phyloP scores from a whole-genome alignment of 1,139 yeast species.

The Wickerhamiella infanticola region DNA sequence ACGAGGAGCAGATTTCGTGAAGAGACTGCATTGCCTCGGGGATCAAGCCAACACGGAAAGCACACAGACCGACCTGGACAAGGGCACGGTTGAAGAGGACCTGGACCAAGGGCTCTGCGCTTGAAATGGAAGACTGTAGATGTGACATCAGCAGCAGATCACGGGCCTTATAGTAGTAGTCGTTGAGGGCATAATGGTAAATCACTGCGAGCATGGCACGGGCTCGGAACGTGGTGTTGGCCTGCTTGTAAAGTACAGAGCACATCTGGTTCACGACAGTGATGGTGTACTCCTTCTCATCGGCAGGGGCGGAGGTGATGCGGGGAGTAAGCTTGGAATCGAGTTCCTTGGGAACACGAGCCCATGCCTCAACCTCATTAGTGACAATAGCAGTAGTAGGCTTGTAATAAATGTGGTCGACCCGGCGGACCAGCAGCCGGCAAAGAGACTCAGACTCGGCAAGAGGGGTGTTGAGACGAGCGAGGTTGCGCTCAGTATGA shows the following conservation, averaged over 20 bases:
- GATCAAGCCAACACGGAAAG: slow-evolving; percentile 80
- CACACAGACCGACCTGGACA: slow-evolving; percentile 90
- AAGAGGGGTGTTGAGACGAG: slow-evolving; percentile 31
- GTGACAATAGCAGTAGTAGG: slow-evolving; percentile 58
- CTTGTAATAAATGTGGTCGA: slow-evolving; percentile 89
- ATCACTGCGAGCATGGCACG: slow-evolving; percentile 75
- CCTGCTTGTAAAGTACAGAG: slow-evolving; percentile 47
- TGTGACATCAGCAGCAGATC: slow-evolving; percentile 78
- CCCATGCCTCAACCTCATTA: slow-evolving; percentile 64
- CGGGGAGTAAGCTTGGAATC: slow-evolving; percentile 26
- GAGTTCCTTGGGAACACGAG: slow-evolving; percentile 26
- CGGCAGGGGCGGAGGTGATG: slow-evolving; percentile 5
- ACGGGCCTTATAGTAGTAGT: slow-evolving; percentile 69
- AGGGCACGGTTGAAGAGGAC: slow-evolving; percentile 88
- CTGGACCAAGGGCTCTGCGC: slow-evolving; percentile 74
- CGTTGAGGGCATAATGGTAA: slow-evolving; percentile 82
- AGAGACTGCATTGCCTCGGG: slow-evolving; percentile 78
- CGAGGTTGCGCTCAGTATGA: slow-evolving; percentile 49
- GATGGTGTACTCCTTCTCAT: slow-evolving; percentile 30
- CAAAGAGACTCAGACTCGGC: slow-evolving; percentile 29
- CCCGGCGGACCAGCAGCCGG: slow-evolving; percentile 66
- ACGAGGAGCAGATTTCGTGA: slow-evolving; percentile 77
- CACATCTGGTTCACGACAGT: slow-evolving; percentile 51
- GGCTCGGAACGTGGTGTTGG: slow-evolving; percentile 55
- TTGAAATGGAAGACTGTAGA: slow-evolving; percentile 65